Evolutionary conservation across 2,329 filamentous ascomycete species (phyloP).

Genomic region (Fusarium hostae): DNA sequence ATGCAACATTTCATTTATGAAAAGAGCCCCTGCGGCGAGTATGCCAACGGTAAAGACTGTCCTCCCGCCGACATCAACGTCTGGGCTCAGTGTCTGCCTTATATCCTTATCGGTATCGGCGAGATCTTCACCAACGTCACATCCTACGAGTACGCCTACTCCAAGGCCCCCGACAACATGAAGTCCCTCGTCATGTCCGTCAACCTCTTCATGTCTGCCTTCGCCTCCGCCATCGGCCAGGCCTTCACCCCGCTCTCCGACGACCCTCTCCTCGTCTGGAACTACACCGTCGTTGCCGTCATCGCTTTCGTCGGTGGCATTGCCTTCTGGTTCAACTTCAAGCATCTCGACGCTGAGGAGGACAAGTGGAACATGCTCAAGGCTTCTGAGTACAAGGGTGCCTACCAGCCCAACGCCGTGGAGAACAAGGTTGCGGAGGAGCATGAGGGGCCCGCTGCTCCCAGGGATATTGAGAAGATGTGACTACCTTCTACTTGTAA

Average conservation of each 20-base stretch:
- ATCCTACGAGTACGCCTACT: conserved; percentile 80
- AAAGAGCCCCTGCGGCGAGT: conserved; percentile 67
- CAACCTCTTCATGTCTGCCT: conserved; percentile 76
- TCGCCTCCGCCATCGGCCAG: conserved; percentile 77
- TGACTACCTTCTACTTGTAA: conserved; percentile 12
- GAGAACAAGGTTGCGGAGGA: conserved; percentile 43
- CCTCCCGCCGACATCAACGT: conserved; percentile 72
- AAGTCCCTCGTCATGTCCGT: conserved; percentile 78
- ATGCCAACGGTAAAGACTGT: conserved; percentile 60
- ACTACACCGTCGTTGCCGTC: conserved; percentile 73
- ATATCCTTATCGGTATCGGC: conserved; percentile 62
- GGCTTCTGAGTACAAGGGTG: conserved; percentile 56
- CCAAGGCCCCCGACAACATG: conserved; percentile 84
- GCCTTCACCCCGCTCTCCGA: conserved; percentile 70
- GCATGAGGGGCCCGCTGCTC: conserved; percentile 27
- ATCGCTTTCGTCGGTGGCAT: conserved; percentile 71
- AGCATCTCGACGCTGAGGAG: conserved; percentile 72
- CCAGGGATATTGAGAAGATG: conserved; percentile 36
- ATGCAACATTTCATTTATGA: conserved; percentile 73
- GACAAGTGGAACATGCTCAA: conserved; percentile 74
- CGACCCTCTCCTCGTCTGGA: conserved; percentile 77
- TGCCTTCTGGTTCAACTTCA: conserved; percentile 76
- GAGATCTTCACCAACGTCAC: conserved; percentile 67
- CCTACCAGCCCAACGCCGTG: conserved; percentile 52
- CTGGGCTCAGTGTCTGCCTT: conserved; percentile 65